These are phyloP conservation scores for Didymella sp. DNA, from an alignment of 2,329 filamentous ascomycete genomes.

Conservation along the genomic window DNA sequence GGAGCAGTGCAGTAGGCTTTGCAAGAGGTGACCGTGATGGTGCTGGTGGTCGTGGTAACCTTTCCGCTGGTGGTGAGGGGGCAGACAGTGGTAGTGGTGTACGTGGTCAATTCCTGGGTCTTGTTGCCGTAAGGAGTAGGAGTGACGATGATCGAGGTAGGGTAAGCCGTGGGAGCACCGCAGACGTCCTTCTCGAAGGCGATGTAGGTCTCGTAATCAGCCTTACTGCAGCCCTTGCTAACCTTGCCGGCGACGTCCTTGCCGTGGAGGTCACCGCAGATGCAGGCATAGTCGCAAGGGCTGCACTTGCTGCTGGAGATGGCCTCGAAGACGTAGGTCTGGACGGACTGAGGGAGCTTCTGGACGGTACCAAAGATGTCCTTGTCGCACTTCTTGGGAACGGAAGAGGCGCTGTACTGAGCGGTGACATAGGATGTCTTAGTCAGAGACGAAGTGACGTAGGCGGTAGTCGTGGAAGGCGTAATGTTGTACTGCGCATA, in stretches of 20 bases:
- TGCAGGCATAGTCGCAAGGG: conserved; percentile 9
- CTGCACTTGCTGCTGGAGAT: conserved; percentile 17
- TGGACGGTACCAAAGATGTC: conserved; percentile 14
- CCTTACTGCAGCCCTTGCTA: conserved; percentile 9
- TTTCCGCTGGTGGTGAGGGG: conserved; percentile 10
- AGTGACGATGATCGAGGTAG: conserved; percentile 9
- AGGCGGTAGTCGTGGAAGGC: conserved; percentile 17
- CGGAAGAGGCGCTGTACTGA: conserved; percentile 8
- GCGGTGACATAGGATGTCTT: conserved; percentile 18
- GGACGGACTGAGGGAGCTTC: conserved; percentile 16
- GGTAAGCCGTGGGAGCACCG: conserved; percentile 1
- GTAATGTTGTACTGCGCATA: background rate
- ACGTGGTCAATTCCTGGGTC: conserved; percentile 9
- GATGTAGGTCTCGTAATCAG: conserved; percentile 12
- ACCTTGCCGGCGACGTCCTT: conserved; percentile 15
- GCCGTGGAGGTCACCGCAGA: conserved; percentile 7
- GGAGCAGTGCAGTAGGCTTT: conserved; percentile 16
- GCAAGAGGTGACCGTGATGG: conserved; percentile 14
- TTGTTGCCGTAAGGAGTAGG: conserved; percentile 12
- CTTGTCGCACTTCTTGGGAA: conserved; percentile 12
- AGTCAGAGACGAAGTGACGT: conserved; percentile 15
- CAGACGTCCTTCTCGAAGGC: conserved; percentile 9
- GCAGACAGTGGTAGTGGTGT: conserved; percentile 18
- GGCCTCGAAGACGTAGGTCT: conserved; percentile 20
- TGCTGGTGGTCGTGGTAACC: conserved; percentile 16